These are phyloP conservation scores for Populus deltoides DNA, from an alignment of 345 rosid genomes.

Conservation along the genomic window DNA sequence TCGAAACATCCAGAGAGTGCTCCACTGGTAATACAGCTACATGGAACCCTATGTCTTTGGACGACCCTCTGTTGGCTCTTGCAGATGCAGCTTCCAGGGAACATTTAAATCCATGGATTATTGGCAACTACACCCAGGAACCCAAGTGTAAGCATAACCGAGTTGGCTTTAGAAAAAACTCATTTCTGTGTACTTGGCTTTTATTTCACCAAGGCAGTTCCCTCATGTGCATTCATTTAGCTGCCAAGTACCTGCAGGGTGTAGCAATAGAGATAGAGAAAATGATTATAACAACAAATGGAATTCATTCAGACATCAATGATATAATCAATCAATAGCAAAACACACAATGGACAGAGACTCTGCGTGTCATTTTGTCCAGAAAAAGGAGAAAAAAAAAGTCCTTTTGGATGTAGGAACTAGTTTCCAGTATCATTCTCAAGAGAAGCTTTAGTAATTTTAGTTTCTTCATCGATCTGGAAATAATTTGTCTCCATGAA, in stretches of 20 bases:
- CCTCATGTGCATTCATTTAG: too few species aligned
- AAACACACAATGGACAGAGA: too few species aligned
- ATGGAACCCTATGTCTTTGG: conserved; percentile 34
- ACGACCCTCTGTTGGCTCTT: conserved; percentile 46
- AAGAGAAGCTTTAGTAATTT: background rate
- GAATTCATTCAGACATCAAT: too few species aligned
- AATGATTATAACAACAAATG: too few species aligned
- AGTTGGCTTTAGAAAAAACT: background rate
- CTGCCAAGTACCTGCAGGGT: too few species aligned
- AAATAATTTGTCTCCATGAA: conserved; percentile 6
- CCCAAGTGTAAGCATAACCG: conserved; percentile 28
- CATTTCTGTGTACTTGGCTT: too few species aligned
- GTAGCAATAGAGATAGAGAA: too few species aligned
- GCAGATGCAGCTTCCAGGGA: conserved; percentile 29
- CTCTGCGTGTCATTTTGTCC: background rate
- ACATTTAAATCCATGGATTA: conserved; percentile 6
- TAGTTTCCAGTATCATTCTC: background rate
- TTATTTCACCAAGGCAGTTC: too few species aligned
- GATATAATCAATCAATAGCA: too few species aligned
- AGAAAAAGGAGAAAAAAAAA: background rate
- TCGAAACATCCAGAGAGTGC: conserved; percentile 22
- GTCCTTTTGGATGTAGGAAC: background rate
- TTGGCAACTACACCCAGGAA: conserved; percentile 7
- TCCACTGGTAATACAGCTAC: conserved; percentile 11
- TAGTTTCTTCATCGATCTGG: conserved; percentile 3